phyloP scores from a whole-genome alignment of 441 rosid genomes.

The Jatropha multifida region DNA sequence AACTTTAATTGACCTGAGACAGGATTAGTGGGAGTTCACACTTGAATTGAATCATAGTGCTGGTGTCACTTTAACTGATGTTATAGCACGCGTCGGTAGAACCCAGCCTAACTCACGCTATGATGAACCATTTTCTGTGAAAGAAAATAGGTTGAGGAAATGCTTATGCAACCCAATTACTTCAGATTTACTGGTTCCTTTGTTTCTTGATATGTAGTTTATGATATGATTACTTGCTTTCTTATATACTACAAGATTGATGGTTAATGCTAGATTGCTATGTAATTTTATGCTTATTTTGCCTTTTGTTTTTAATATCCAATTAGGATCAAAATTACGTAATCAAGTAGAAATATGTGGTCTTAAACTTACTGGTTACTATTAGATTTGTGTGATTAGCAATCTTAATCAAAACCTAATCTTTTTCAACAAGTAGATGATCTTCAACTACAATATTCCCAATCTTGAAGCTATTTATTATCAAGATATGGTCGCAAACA shows the following conservation, averaged over 20 bases:
- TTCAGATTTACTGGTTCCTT: background rate
- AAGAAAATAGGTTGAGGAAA: background rate
- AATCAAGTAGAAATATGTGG: background rate
- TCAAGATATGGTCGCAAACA: background rate
- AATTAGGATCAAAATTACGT: background rate
- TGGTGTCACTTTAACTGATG: constrained; percentile 9
- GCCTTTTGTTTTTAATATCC: background rate
- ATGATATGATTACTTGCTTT: background rate
- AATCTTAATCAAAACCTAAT: constrained; percentile 7
- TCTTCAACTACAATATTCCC: constrained; percentile 6
- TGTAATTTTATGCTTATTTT: background rate
- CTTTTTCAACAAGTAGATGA: background rate
- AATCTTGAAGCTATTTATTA: constrained; percentile 13
- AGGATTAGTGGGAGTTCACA: constrained; percentile 5
- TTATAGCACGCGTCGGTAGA: constrained; percentile 21
- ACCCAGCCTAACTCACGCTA: background rate
- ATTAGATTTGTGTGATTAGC: background rate
- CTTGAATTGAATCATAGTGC: constrained; percentile 14
- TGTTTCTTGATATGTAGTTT: background rate
- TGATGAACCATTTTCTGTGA: background rate
- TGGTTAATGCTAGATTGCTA: background rate
- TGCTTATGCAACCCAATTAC: background rate
- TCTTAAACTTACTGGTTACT: background rate
- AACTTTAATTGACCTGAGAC: constrained; percentile 1
- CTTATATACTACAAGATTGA: background rate